Percentiles rank a stretch among this genome's conserved stretches.
phyloP scores from a whole-genome alignment of 2,329 filamentous ascomycete genomes.

The Aspergillus versicolor region DNA sequence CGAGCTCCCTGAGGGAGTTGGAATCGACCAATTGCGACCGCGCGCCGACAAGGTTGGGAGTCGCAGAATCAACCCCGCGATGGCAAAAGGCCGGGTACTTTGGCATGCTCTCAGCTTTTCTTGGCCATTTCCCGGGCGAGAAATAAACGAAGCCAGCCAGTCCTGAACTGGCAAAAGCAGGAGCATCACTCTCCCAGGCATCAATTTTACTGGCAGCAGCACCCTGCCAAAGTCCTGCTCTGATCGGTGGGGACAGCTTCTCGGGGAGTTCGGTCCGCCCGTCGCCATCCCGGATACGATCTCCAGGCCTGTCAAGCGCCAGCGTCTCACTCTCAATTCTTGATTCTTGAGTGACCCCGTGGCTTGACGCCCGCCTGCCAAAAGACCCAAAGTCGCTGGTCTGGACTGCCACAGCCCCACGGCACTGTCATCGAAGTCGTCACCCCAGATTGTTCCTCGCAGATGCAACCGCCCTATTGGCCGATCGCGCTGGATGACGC shows the following conservation, averaged over 20 bases:
- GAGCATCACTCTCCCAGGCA: not conserved
- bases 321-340: not conserved
- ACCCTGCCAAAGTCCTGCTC: not conserved
- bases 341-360: not conserved
- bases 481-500: constrained; percentile 8
- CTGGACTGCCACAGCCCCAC: not conserved
- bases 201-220: not conserved
- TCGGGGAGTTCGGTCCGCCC: constrained; percentile 21
- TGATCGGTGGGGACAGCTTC: constrained; percentile 12
- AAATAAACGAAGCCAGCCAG: not conserved
- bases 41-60: not conserved
- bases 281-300: constrained; percentile 17
- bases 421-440: not conserved
- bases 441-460: not conserved
- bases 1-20: not conserved
- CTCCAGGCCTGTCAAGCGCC: constrained; percentile 11
- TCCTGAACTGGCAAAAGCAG: constrained; percentile 1
- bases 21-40: not conserved
- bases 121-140: not conserved
- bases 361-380: not conserved
- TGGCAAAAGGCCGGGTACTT: constrained; percentile 4
- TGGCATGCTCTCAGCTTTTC: not conserved
- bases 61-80: constrained; percentile 4
- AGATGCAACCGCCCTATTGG: constrained; percentile 15
- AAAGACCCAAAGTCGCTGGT: constrained; percentile 9